Evolutionary conservation across 2,329 filamentous ascomycete species (phyloP), one percentile per base, ranked within the genome.

Genomic region (Botrytis squamosa): DNA sequence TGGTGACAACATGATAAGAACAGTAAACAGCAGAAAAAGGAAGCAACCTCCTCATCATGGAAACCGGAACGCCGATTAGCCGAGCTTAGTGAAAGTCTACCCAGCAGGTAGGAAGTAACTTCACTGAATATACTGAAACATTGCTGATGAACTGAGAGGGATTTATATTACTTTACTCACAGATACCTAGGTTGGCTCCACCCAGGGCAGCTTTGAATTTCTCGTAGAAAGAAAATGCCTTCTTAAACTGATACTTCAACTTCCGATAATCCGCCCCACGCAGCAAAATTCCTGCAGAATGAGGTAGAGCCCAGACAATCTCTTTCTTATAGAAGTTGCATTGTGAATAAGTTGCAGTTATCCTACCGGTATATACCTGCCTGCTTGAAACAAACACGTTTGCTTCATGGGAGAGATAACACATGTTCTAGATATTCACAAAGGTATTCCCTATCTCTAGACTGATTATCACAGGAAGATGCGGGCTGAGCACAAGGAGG

Each of bases 391-490:
- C 4, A 14, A 14, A 14, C 14, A 10, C 2, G 49, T 52, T 52
- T n/a, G 1, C 3, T 52, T 52, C 1, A 49, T 4, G 5, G 46
- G 9, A 49, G 46, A 49, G 22, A 49, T 25, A n/a, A 52, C 0
- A n/a, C 4, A 52, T 52, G 49, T 25, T 52, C 22, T 49, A 4
- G 46, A 49, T 25, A 1, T 2, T 49, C 22, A 4, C 22, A 5
- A 4, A 49, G 3, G 22, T 4, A 25, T 25, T 25, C 10, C 1
- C 1, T 3, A 52, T n/a, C 25, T 52, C 49, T n/a, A n/a, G 49
- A 52, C 3, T 0, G 0, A 4, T 12, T 12, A n/a, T 14, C 0
- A 14, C 22, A 10, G 49, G 1, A n/a, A 52, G 2, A 14, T 4
- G 5, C 25, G 49, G 49, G 14, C 4, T n/a, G 8, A 38, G 22